Evolutionary conservation across 768 basidiomycete genomes (phyloP).

Genomic region (Termitomyces sp.): DNA sequence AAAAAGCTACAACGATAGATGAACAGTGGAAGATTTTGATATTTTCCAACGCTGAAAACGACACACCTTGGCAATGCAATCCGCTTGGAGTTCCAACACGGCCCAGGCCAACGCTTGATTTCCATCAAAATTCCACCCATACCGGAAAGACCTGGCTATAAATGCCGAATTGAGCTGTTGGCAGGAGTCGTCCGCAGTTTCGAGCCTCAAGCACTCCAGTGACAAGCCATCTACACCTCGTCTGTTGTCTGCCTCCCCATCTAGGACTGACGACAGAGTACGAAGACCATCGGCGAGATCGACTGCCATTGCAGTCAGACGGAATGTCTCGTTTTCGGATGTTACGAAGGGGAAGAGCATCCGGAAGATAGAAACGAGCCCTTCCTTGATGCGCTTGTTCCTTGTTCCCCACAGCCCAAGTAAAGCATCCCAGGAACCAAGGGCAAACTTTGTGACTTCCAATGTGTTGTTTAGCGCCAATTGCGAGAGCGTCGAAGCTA

Average conservation of each 20-base stretch:
- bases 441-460: conserved; percentile 55
- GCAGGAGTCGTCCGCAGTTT: conserved; percentile 23
- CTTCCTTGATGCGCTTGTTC: conserved; percentile 71
- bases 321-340: conserved; percentile 21
- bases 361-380: conserved; percentile 67
- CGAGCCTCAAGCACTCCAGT: conserved; percentile 59
- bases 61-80: conserved; percentile 63
- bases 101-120: conserved; percentile 76
- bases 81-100: conserved; percentile 72
- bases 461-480: conserved; percentile 70
- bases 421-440: conserved; percentile 54
- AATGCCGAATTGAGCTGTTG: conserved; percentile 35
- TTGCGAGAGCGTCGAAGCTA: conserved; percentile 67
- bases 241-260: conserved; percentile 56
- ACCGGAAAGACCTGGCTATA: conserved; percentile 57
- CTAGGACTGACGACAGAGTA: conserved; percentile 49
- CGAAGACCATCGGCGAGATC: conserved; percentile 42
- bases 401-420: conserved; percentile 76
- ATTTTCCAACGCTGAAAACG: background rate
- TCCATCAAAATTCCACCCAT: conserved; percentile 66
- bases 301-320: conserved; percentile 16
- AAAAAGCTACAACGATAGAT: conserved; percentile 42
- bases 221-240: conserved; percentile 63
- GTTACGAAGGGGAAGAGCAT: conserved; percentile 69
- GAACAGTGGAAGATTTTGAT: conserved; percentile 1